Evolutionary conservation across 202 grass and related monocot species (phyloP).

Genomic region (Carex arenaria): DNA sequence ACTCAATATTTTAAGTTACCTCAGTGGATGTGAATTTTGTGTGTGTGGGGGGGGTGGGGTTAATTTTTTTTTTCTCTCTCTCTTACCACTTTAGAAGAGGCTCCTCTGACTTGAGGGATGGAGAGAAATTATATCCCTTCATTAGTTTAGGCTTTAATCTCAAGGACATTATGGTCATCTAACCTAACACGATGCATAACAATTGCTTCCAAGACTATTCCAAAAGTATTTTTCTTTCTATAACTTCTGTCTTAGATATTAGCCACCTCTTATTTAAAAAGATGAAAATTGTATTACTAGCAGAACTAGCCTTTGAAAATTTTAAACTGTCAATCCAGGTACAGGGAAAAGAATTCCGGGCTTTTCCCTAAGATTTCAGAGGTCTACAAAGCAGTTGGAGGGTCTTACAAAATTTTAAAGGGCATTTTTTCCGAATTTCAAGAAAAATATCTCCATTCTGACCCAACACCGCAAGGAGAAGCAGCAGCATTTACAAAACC

Average conservation of each 20-base stretch:
- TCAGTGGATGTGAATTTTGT: no score
- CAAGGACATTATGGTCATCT: neutral
- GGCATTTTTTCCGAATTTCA: neutral
- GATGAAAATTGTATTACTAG: neutral
- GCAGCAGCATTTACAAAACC: neutral
- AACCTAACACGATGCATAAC: neutral
- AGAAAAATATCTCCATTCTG: neutral
- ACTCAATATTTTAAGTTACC: no score
- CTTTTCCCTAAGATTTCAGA: constrained; percentile 8
- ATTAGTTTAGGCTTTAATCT: neutral
- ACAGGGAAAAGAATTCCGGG: constrained; percentile 8
- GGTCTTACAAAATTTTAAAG: constrained; percentile 8
- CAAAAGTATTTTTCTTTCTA: neutral
- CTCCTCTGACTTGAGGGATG: neutral
- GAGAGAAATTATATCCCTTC: neutral
- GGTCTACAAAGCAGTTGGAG: constrained; percentile 16
- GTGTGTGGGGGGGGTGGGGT: no score
- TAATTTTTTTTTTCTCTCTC: no score
- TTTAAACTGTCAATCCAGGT: constrained; percentile 2
- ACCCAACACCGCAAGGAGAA: neutral
- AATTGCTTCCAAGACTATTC: neutral
- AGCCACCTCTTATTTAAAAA: neutral
- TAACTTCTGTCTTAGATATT: neutral
- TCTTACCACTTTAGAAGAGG: neutral
- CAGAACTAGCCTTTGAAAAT: neutral